Evolutionary conservation across 805 yeast genomes (phyloP).

Genomic region (Yamadazyma akitaensis): DNA sequence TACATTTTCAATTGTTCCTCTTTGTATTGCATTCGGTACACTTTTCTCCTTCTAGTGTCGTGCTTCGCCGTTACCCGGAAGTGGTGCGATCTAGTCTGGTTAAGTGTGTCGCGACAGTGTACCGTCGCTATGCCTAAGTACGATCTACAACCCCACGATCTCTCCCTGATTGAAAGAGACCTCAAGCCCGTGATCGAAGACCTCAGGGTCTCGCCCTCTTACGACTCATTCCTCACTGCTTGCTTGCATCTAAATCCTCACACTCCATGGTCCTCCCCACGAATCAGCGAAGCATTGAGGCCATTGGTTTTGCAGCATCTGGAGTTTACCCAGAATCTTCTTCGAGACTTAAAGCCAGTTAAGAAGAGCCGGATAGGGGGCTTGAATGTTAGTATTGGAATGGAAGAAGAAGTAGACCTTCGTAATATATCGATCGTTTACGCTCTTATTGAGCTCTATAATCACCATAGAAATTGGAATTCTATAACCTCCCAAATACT

Average conservation of each 20-base stretch:
- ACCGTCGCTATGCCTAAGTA: not conserved
- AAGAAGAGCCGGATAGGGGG: constrained; percentile 4
- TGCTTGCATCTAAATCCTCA: constrained; percentile 3
- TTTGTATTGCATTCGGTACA: no score
- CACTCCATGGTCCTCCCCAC: constrained; percentile 3
- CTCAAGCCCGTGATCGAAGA: not conserved
- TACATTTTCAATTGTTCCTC: no score
- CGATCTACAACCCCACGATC: not conserved
- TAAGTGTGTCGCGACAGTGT: not conserved
- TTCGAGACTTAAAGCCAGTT: constrained; percentile 1
- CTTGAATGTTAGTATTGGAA: constrained; percentile 7
- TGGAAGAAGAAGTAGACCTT: constrained; percentile 2
- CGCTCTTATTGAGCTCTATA: constrained; percentile 14
- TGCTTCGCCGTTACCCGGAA: not conserved
- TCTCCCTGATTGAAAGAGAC: not conserved
- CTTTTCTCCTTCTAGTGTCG: no score
- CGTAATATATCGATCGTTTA: constrained; percentile 21
- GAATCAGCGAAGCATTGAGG: not conserved
- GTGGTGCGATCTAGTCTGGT: not conserved
- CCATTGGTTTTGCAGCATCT: constrained; percentile 1
- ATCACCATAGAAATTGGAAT: constrained; percentile 19
- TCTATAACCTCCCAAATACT: constrained; percentile 30
- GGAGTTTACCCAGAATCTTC: not conserved
- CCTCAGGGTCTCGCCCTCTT: not conserved
- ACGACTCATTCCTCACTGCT: not conserved